Percentiles rank a stretch among this genome's conserved stretches.
Conservation (phyloP, 176 grass and related monocot species). For the Tillandsia fasciculata region DNA sequence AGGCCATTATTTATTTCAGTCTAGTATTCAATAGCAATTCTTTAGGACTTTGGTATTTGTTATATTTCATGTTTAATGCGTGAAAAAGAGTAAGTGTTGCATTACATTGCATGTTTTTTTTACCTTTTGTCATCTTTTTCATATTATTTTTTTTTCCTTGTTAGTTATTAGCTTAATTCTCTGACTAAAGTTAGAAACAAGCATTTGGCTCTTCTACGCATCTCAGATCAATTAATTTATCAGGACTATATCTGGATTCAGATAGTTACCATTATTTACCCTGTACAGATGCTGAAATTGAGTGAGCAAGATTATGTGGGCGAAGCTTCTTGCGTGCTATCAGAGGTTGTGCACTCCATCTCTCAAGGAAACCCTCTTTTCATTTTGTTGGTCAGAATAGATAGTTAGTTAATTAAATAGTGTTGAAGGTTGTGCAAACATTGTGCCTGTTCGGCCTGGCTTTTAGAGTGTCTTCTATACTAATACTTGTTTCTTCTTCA, state of each 20-base stretch:
- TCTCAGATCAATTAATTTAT: too few species aligned
- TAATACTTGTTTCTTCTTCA: not conserved
- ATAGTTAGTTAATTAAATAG: not conserved
- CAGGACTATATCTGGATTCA: not conserved
- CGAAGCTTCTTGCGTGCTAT: slow-evolving; percentile 63
- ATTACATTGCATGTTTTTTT: not conserved
- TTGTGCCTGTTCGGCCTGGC: not conserved
- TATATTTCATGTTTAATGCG: not conserved
- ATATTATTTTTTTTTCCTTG: not conserved
- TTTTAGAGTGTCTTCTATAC: not conserved
- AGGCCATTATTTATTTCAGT: too few species aligned
- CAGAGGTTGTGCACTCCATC: slow-evolving; percentile 50
- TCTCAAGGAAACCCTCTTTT: not conserved
- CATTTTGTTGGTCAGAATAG: not conserved
- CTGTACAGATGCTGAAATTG: slow-evolving; percentile 65
- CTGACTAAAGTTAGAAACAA: not conserved
- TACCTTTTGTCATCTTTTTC: not conserved
- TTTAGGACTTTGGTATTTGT: too few species aligned
- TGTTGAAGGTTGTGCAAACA: too few species aligned
- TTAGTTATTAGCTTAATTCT: not conserved
- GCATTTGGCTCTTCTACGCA: not conserved
- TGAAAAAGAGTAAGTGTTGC: not conserved
- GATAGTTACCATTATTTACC: slow-evolving; percentile 16
- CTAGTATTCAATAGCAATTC: too few species aligned
- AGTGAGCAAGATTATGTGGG: slow-evolving; percentile 76